Conservation (phyloP, 345 rosid genomes). For the Turritis glabra region DNA sequence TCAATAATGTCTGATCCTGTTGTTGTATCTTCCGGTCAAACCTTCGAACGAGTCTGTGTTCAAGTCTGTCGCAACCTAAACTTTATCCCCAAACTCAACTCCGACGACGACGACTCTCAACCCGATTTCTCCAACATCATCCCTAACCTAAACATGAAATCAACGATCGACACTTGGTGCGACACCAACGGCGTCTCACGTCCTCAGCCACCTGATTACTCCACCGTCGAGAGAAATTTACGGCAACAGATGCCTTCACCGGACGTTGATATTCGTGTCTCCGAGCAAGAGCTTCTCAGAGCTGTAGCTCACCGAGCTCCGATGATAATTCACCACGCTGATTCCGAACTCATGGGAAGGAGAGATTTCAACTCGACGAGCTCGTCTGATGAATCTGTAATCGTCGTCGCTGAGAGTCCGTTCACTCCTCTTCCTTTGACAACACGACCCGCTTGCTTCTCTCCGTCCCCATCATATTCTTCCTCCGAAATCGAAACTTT, state of each 20-base stretch:
- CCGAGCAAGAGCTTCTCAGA: slow-evolving; percentile 65
- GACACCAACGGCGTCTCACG: slow-evolving; percentile 33
- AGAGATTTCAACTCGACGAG: slow-evolving; percentile 43
- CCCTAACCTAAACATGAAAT: slow-evolving; percentile 69
- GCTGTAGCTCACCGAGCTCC: slow-evolving; percentile 57
- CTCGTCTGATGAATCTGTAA: slow-evolving; percentile 64
- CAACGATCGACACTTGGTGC: slow-evolving; percentile 71
- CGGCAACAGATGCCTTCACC: slow-evolving; percentile 41
- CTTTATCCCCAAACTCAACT: slow-evolving; percentile 49
- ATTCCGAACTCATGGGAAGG: slow-evolving; percentile 47
- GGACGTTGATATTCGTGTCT: slow-evolving; percentile 49
- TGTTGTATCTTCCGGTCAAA: slow-evolving; percentile 81
- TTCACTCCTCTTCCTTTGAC: slow-evolving; percentile 70
- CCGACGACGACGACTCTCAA: slow-evolving; percentile 46
- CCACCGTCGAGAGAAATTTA: slow-evolving; percentile 49
- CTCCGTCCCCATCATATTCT: slow-evolving; percentile 67
- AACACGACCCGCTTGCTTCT: slow-evolving; percentile 75
- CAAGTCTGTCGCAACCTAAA: slow-evolving; percentile 59
- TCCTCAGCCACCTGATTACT: slow-evolving; percentile 53
- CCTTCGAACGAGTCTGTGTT: slow-evolving; percentile 70
- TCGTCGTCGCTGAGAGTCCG: slow-evolving; percentile 54
- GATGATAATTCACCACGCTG: slow-evolving; percentile 48
- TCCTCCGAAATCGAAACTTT: slow-evolving; percentile 41
- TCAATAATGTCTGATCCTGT: slow-evolving; percentile 81
- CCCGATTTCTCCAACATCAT: slow-evolving; percentile 67